Evolutionary conservation across 2,329 filamentous ascomycete genomes (phyloP).

Genomic region (Ceratocystis diversiconidia): DNA sequence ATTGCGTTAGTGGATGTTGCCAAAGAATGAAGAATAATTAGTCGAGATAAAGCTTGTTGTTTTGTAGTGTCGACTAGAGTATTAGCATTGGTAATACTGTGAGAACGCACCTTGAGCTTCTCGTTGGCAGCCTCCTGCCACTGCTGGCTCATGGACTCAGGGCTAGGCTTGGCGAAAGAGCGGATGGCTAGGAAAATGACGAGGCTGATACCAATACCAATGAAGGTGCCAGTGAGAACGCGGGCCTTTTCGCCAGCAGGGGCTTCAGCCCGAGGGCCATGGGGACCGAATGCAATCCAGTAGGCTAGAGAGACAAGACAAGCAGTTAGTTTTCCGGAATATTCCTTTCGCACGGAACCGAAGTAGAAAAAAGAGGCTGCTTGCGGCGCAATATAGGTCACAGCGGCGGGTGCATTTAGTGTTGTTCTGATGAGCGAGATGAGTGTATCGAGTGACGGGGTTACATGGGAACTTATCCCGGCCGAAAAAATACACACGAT

Average conservation of each 20-base stretch:
- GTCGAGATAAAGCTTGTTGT: too few relatives aligned
- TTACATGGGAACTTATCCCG: neutral
- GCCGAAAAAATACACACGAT: neutral
- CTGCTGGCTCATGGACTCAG: conserved; percentile 87
- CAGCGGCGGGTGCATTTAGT: neutral
- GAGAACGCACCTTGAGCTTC: conserved; percentile 63
- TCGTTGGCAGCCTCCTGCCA: conserved; percentile 94
- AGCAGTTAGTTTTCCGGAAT: neutral
- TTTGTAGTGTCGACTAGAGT: neutral
- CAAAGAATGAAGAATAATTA: too few relatives aligned
- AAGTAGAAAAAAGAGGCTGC: neutral
- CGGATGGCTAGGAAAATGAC: conserved; percentile 61
- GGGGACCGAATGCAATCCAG: conserved; percentile 96
- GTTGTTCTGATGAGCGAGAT: neutral
- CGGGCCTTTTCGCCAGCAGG: conserved; percentile 76
- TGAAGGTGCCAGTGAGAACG: conserved; percentile 56
- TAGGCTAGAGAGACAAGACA: conserved; percentile 50
- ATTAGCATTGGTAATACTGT: neutral
- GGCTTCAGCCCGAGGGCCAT: conserved; percentile 73
- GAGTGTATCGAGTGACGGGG: neutral
- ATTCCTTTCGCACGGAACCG: neutral
- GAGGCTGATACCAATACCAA: conserved; percentile 53
- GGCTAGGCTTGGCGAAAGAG: conserved; percentile 54
- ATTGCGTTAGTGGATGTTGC: conserved; percentile 15
- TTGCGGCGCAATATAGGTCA: neutral